Evolutionary conservation across 768 basidiomycete species (phyloP).

Genomic region (Asterophora lycoperdoides): DNA sequence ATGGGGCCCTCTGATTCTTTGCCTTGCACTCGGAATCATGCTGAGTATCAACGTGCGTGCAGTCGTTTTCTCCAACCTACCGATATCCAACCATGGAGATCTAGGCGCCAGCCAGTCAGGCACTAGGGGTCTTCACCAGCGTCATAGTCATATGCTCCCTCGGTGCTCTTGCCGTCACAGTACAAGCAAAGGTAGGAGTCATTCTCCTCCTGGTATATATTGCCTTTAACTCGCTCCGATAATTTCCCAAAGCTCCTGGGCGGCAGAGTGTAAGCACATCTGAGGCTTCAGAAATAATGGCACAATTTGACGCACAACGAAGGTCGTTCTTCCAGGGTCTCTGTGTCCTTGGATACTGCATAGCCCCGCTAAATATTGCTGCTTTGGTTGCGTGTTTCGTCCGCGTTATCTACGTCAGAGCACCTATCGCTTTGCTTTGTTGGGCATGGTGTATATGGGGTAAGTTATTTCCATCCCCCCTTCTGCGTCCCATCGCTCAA

Average conservation of each 20-base stretch:
- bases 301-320: conserved; percentile 4
- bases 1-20: conserved; percentile 91
- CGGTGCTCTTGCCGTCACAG: conserved; percentile 85
- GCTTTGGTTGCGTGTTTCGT: conserved; percentile 86
- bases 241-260: conserved; percentile 55
- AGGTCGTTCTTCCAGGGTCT: conserved; percentile 96
- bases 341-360: conserved; percentile 92
- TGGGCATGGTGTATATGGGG: conserved; percentile 99
- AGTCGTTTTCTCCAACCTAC: not conserved
- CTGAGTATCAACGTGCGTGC: conserved; percentile 75
- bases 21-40: conserved; percentile 75
- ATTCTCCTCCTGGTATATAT: not conserved
- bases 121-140: conserved; percentile 86
- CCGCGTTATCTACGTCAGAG: conserved; percentile 78
- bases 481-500: not conserved
- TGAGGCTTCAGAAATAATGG: not conserved
- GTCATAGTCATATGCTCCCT: conserved; percentile 92
- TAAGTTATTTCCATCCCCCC: conserved; percentile 33
- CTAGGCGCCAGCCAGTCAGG: conserved; percentile 79
- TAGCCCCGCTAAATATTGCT: conserved; percentile 89
- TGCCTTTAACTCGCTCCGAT: conserved; percentile 1
- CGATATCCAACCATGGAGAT: conserved; percentile 1
- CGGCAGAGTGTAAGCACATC: conserved; percentile 65
- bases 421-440: conserved; percentile 78
- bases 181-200: conserved; percentile 83